Evolutionary conservation across 495 filamentous ascomycete genomes (phyloP), one percentile per base, ranked within the genome.

Genomic region (Daldinia caldariorum): DNA sequence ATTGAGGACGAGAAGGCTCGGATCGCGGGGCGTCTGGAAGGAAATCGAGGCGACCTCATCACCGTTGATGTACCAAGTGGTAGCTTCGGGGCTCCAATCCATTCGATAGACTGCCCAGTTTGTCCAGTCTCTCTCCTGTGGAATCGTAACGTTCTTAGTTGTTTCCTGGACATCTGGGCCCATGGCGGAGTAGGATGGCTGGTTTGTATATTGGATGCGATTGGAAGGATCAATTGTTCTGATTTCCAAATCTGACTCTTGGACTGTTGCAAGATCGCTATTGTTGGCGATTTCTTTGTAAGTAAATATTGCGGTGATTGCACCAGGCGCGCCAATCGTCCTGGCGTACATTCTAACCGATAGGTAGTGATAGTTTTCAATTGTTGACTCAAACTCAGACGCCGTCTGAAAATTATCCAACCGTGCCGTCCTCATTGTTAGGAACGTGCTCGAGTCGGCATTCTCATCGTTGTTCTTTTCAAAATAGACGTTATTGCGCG

Each of bases 191-290:
- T 77, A 77, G 3, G 79, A 85, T 0, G 91, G 91, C 73, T 94
- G 91, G 73, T 94, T 94, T 39, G 90, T 91, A 77, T 90, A 93
- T 68, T 89, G 89, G 18, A 91, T 80, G 4, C 80, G 79, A 57
- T 85, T 74, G 3, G 76, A 73, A 0, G 86, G 83, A 62, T 89
- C 89, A 1, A 77, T 77, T 0, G 90, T 92, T 14, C 90, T 82
- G 63, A 93, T 87, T 73, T 97, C 93, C 45, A 95, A 84, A 72
- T 95, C 92, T 0, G 89, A 87, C 78, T 94, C 91, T 70, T 91
- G 89, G 35, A 89, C 85, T 16, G 49, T 16, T 16, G 68, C n/a
- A 6, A 74, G 55, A 12, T 76, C 41, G 29, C 70, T 58, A 16
- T 83, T 78, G 13, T 76, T 61, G 26, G 68, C 61, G 29, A 59